phyloP scores from a whole-genome alignment of 2,329 filamentous ascomycete species.

The Diaporthe vaccinii region DNA sequence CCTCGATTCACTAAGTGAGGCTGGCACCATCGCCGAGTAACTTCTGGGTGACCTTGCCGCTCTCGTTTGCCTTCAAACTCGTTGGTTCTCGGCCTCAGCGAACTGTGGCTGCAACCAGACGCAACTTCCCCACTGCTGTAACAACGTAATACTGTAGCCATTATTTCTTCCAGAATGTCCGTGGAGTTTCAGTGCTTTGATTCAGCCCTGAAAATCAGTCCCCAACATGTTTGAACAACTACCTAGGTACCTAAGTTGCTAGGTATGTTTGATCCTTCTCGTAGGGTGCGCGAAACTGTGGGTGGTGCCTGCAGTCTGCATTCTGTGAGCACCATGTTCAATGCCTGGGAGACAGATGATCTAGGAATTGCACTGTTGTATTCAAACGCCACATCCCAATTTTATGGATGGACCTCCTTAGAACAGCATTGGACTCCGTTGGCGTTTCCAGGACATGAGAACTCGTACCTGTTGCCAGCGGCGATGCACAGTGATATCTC shows the following conservation, averaged over 20 bases:
- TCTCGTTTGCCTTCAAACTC: background rate
- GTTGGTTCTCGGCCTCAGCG: background rate
- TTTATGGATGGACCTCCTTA: background rate
- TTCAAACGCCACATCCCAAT: background rate
- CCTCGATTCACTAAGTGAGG: background rate
- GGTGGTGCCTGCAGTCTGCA: background rate
- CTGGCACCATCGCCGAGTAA: background rate
- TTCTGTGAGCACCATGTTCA: too few species aligned
- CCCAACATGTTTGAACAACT: background rate
- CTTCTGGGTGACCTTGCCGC: background rate
- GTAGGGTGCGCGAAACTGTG: background rate
- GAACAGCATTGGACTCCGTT: background rate
- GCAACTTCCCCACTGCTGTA: background rate
- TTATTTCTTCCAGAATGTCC: background rate
- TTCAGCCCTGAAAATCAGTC: background rate
- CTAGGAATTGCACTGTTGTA: too few species aligned
- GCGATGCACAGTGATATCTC: background rate
- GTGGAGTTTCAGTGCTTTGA: background rate
- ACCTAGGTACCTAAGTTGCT: too few species aligned
- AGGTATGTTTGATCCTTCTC: background rate
- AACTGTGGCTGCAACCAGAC: background rate
- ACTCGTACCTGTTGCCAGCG: background rate
- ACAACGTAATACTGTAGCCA: background rate
- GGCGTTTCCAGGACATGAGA: background rate
- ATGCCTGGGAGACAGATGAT: too few species aligned